A percentile compares a stretch with the other conserved stretches of the same genome.
Evolutionary conservation across 2,329 filamentous ascomycete genomes (phyloP).

Genomic region (Trichoderma hamatum): DNA sequence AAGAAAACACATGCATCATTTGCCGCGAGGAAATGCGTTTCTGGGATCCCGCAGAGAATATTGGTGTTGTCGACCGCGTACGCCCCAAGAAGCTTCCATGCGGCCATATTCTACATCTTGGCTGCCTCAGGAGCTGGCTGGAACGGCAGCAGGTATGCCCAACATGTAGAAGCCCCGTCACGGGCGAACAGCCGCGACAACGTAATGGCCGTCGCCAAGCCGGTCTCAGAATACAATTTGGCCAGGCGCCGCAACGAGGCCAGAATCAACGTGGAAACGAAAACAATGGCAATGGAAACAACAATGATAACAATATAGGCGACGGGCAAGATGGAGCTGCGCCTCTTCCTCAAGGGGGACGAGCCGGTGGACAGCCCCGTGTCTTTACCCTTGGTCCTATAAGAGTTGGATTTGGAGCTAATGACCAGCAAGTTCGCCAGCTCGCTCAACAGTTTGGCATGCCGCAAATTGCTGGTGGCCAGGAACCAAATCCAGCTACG

Average conservation of each 20-base stretch:
- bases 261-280: constrained; percentile 34
- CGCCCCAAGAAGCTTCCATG: constrained; percentile 96
- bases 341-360: constrained; percentile 33
- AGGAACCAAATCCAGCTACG: constrained; percentile 29
- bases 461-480: constrained; percentile 38
- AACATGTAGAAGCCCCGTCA: constrained; percentile 83
- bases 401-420: constrained; percentile 76
- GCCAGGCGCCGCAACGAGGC: constrained; percentile 30
- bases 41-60: constrained; percentile 63
- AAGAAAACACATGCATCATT: constrained; percentile 95
- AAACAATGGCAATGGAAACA: constrained; percentile 15
- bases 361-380: constrained; percentile 46
- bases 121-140: constrained; percentile 94
- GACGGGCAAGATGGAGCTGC: constrained; percentile 30
- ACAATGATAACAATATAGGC: constrained; percentile 17
- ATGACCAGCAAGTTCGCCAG: constrained; percentile 65
- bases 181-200: constrained; percentile 36
- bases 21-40: constrained; percentile 94
- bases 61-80: constrained; percentile 76
- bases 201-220: constrained; percentile 35
- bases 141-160: constrained; percentile 97
- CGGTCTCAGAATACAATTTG: constrained; percentile 40
- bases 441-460: constrained; percentile 65
- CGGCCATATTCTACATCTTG: constrained; percentile 91
- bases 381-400: constrained; percentile 76